These are phyloP conservation scores for Cutaneotrichosporon sp. DNA, from an alignment of 1,284 basidiomycete species.

Conservation along the genomic window DNA sequence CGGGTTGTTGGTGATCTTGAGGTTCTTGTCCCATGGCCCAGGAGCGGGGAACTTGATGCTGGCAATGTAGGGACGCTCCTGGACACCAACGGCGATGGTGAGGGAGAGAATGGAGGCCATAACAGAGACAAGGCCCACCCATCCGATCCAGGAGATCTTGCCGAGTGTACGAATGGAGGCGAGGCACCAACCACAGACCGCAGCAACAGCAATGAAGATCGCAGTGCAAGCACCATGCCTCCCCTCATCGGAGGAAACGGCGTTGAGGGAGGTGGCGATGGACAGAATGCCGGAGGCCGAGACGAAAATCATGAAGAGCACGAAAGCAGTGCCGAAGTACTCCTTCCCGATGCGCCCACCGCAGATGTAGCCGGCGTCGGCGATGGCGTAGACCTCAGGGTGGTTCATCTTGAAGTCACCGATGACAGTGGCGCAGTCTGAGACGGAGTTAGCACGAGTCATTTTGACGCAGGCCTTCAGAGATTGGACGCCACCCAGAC, in stretches of 20 bases:
- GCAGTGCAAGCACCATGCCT: constrained; percentile 44
- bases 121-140: constrained; percentile 35
- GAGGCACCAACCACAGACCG: constrained; percentile 29
- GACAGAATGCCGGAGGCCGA: constrained; percentile 29
- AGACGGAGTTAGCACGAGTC: constrained; percentile 7
- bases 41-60: background rate
- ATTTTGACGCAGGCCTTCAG: no score
- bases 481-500: no score
- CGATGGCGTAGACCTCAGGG: constrained; percentile 35
- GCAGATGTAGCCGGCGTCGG: constrained; percentile 26
- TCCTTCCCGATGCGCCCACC: constrained; percentile 12
- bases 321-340: constrained; percentile 13
- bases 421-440: constrained; percentile 25
- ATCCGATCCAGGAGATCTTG: constrained; percentile 44
- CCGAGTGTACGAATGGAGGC: constrained; percentile 42
- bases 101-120: constrained; percentile 43
- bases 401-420: constrained; percentile 41
- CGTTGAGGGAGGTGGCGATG: constrained; percentile 48
- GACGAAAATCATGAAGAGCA: constrained; percentile 28
- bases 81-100: constrained; percentile 46
- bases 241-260: constrained; percentile 25
- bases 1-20: constrained; percentile 22
- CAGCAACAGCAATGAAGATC: constrained; percentile 37
- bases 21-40: constrained; percentile 25
- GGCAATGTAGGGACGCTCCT: constrained; percentile 31